Evolutionary conservation across 1,284 basidiomycete species (phyloP).

Genomic region (Uromyces viciae-fabae): DNA sequence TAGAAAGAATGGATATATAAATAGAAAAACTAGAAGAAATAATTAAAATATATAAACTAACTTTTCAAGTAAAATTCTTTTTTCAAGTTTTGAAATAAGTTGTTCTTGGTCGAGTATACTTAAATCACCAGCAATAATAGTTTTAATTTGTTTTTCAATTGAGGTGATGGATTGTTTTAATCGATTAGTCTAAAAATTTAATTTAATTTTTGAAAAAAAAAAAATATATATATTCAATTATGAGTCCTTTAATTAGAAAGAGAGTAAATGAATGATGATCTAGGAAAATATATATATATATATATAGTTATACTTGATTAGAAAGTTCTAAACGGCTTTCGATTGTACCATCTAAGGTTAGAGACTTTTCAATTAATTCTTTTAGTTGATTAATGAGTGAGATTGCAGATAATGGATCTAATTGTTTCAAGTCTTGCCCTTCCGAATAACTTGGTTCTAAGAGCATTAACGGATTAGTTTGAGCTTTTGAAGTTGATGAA

Average conservation of each 20-base stretch:
- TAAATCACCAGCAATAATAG: slow-evolving; percentile 12
- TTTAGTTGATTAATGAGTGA: slow-evolving; percentile 4
- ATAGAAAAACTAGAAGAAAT: neutral
- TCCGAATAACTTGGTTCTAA: no score
- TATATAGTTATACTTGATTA: neutral
- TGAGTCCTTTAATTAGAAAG: neutral
- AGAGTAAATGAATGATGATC: neutral
- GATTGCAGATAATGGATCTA: slow-evolving; percentile 1
- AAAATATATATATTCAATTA: neutral
- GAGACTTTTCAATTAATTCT: neutral
- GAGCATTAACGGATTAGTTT: no score
- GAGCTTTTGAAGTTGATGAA: no score
- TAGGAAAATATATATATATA: neutral
- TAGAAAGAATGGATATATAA: neutral
- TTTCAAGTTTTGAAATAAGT: slow-evolving; percentile 3
- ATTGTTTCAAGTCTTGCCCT: no score
- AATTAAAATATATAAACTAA: neutral
- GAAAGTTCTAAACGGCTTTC: slow-evolving; percentile 15
- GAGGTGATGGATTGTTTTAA: neutral
- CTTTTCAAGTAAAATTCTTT: slow-evolving; percentile 23
- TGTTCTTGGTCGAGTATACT: slow-evolving; percentile 21
- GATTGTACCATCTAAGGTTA: neutral
- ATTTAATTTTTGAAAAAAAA: neutral
- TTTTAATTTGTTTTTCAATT: neutral
- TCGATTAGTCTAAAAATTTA: slow-evolving; percentile 2